These are phyloP conservation scores for Sanghuangporus sanghuang DNA, from an alignment of 1,284 basidiomycete genomes.

Conservation along the genomic window DNA sequence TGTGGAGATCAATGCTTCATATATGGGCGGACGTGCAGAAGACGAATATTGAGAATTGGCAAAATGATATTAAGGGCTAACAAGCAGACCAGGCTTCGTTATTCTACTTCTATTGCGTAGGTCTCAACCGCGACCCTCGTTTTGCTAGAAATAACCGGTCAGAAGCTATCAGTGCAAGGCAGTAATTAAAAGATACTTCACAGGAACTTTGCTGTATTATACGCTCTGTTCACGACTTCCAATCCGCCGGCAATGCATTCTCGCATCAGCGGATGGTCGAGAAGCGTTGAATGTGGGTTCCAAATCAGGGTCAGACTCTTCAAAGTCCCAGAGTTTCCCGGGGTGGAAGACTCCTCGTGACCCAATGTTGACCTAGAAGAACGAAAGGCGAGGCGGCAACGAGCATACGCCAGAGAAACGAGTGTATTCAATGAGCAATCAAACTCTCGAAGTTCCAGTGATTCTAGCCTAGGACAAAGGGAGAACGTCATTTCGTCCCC, in stretches of 20 bases:
- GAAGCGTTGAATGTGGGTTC: constrained; percentile 5
- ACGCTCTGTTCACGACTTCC: neutral
- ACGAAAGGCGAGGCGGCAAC: neutral
- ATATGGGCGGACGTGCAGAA: too few species aligned
- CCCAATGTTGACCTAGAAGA: neutral
- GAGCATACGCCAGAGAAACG: neutral
- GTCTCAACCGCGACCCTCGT: neutral
- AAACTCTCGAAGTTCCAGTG: constrained; percentile 7
- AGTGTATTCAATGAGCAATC: constrained; percentile 1
- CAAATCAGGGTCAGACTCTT: constrained; percentile 4
- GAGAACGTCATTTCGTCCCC: neutral
- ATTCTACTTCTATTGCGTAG: neutral
- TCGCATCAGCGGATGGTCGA: neutral
- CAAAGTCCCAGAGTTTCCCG: neutral
- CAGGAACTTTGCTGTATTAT: neutral
- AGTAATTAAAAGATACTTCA: neutral
- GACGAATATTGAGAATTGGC: too few species aligned
- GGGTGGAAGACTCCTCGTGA: neutral
- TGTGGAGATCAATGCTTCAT: too few species aligned
- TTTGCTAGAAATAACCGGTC: neutral
- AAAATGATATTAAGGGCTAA: too few species aligned
- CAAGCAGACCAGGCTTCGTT: neutral
- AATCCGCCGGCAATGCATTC: constrained; percentile 4
- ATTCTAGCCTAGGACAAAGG: constrained; percentile 1
- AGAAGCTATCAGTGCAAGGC: neutral